phyloP scores from a whole-genome alignment of 331 rosid species.

The Malus hybrid region DNA sequence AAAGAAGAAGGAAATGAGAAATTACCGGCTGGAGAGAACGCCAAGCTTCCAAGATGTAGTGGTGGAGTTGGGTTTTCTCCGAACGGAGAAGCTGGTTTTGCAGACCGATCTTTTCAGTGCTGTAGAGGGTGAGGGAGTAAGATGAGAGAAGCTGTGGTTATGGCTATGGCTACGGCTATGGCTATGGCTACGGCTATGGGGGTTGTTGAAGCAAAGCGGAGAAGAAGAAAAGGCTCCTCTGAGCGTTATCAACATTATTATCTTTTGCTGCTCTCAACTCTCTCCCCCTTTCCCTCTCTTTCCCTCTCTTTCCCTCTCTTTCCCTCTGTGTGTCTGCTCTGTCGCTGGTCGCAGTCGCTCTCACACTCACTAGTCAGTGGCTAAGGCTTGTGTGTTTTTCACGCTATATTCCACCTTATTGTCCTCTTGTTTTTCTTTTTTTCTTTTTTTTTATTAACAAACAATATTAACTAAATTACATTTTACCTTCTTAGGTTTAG shows the following conservation, averaged over 20 bases:
- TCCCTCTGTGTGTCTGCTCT: no score
- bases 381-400: no score
- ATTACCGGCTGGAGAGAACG: conserved; percentile 45
- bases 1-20: neutral
- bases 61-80: conserved; percentile 20
- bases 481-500: no score
- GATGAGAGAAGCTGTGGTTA: neutral
- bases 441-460: no score
- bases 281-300: no score
- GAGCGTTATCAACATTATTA: conserved; percentile 68
- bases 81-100: conserved; percentile 42
- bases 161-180: neutral
- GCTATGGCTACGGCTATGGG: conserved; percentile 1
- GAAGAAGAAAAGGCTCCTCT: conserved; percentile 50
- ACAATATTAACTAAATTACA: no score
- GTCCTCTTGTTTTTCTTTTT: no score
- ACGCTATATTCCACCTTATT: no score
- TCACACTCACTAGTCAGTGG: no score
- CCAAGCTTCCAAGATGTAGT: conserved; percentile 33
- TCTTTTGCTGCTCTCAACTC: conserved; percentile 2
- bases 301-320: no score
- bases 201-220: conserved; percentile 20
- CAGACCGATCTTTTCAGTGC: conserved; percentile 24
- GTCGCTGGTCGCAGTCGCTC: no score
- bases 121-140: conserved; percentile 23